phyloP scores from a whole-genome alignment of 2,329 filamentous ascomycete species.

The Neospermospora avenae region DNA sequence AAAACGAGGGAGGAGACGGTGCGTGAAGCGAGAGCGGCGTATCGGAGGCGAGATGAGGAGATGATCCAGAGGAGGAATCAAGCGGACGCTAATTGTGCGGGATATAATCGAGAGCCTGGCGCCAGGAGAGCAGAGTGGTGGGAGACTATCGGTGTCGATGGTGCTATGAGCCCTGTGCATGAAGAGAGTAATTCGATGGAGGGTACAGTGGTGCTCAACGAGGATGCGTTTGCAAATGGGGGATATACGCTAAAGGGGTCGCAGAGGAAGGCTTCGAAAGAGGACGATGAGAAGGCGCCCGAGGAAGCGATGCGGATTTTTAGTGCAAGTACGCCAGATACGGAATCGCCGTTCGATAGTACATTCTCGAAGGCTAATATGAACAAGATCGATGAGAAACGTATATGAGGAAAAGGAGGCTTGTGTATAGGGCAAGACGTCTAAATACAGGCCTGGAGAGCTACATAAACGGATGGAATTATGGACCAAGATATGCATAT shows the following conservation, averaged over 20 bases:
- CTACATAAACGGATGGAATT: background rate
- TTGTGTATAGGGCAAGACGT: background rate
- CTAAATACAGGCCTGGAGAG: background rate
- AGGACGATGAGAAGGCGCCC: slow-evolving; percentile 4
- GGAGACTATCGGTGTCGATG: slow-evolving; percentile 29
- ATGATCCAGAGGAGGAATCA: slow-evolving; percentile 36
- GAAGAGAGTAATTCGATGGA: slow-evolving; percentile 29
- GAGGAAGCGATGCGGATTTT: background rate
- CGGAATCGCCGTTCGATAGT: background rate
- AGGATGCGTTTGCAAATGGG: background rate
- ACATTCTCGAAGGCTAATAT: background rate
- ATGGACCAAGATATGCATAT: background rate
- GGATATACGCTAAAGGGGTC: background rate
- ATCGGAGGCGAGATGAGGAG: slow-evolving; percentile 48
- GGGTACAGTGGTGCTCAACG: background rate
- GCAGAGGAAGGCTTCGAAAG: background rate
- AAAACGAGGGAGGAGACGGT: slow-evolving; percentile 52
- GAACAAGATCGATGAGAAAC: background rate
- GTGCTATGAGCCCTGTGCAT: slow-evolving; percentile 25
- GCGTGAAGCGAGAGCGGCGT: slow-evolving; percentile 47
- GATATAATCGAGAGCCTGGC: slow-evolving; percentile 25
- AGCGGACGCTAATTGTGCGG: slow-evolving; percentile 6
- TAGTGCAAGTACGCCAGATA: background rate
- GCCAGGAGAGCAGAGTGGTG: slow-evolving; percentile 32
- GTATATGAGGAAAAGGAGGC: background rate